Percentiles rank a stretch among this genome's conserved stretches.
Evolutionary conservation across 352 stramenopile genomes (phyloP).

Genomic region (Thalassiosira livingstoniorum): DNA sequence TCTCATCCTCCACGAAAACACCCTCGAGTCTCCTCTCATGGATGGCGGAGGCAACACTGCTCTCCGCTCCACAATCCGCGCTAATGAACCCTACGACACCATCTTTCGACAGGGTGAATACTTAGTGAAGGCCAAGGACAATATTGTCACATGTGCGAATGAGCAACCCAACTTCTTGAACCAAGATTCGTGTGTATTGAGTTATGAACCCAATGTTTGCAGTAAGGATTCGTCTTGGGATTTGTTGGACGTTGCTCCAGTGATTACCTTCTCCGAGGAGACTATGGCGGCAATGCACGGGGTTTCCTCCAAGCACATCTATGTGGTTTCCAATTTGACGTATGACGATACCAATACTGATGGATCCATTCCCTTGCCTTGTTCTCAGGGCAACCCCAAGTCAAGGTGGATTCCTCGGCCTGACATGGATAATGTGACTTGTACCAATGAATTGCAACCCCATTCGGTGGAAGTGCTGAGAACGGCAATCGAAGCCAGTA

Average conservation of each 20-base stretch:
- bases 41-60: slow-evolving; percentile 58
- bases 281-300: slow-evolving; percentile 22
- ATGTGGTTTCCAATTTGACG: slow-evolving; percentile 45
- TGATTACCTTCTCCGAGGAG: slow-evolving; percentile 33
- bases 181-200: too few species aligned
- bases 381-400: slow-evolving; percentile 42
- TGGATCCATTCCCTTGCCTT: slow-evolving; percentile 43
- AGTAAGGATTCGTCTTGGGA: too few species aligned
- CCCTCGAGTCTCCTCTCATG: slow-evolving; percentile 51
- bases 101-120: slow-evolving; percentile 25
- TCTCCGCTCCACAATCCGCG: slow-evolving; percentile 45
- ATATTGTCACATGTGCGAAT: slow-evolving; percentile 61
- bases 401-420: slow-evolving; percentile 52
- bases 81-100: slow-evolving; percentile 39
- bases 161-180: slow-evolving; percentile 68
- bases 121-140: slow-evolving; percentile 53
- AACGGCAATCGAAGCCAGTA: slow-evolving; percentile 52
- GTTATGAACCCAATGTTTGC: too few species aligned
- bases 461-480: slow-evolving; percentile 33
- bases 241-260: slow-evolving; percentile 21
- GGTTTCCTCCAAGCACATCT: slow-evolving; percentile 36
- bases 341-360: slow-evolving; percentile 50
- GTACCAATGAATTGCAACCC: slow-evolving; percentile 46
- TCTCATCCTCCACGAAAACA: slow-evolving; percentile 55
- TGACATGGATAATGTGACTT: slow-evolving; percentile 43